Evolutionary conservation across 139 green algal genomes (phyloP), one percentile per base, ranked within the genome.

Genomic region (Picochlorum sp.): DNA sequence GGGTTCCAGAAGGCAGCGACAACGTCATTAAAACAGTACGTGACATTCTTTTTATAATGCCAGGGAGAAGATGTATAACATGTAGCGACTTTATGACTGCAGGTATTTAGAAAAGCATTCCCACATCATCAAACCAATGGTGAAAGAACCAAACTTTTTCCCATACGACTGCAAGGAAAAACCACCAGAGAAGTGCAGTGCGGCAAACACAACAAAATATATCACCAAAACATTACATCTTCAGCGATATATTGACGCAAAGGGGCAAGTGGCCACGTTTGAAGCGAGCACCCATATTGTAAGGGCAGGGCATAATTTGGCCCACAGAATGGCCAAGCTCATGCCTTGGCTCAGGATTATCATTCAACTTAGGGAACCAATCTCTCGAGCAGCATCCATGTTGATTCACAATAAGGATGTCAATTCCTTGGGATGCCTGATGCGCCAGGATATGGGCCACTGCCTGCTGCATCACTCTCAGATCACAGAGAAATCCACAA

Each of bases 291-390:
- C 50, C 6, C 67, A 74, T 38, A 61, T 61, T 65, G 57, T 41
- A 14, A 45, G 56, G 30, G 31, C 24, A 10, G 67, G 67, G 15
- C 30, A 58, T 13, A 58, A 38, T 45, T 45, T 74, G 30, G 67
- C 59, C 20, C 37, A 60, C 2, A n/a, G 49, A 24, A 23, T 74
- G n/a, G 1, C 5, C n/a, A 41, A 61, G 16, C 16, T 68, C 11
- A 52, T 74, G 28, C 67, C 67, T 44, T 74, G 67, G 67, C 16
- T 74, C 4, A 74, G 68, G 37, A 54, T 74, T 10, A 58, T 74
- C 44, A 38, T 61, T 14, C 51, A 34, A 24, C 30, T 74, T 30
- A 50, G 67, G 11, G 67, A 74, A 16, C 67, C 67, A 44, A 66
- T 74, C 26, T 74, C 67, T 15, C 31, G 60, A 26, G 61, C 61